These are phyloP conservation scores for Aureobasidium sp. DNA, from an alignment of 2,329 filamentous ascomycete species.

Conservation along the genomic window DNA sequence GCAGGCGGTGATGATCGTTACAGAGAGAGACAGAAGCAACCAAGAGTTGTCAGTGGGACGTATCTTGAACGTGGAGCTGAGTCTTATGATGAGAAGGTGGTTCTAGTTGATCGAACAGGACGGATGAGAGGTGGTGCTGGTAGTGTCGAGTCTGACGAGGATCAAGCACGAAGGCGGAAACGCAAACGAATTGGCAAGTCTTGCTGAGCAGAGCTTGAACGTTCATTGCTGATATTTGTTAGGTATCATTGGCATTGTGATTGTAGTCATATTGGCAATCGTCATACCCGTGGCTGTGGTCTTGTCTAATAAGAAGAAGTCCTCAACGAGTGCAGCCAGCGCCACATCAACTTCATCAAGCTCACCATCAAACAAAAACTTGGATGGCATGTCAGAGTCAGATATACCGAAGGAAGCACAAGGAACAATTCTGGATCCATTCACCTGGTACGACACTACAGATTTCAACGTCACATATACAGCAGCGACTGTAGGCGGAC, in stretches of 20 bases:
- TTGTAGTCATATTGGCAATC: conserved; percentile 38
- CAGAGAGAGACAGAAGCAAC: conserved; percentile 18
- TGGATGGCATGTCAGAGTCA: conserved; percentile 37
- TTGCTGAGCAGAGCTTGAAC: not conserved
- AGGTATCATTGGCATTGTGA: conserved; percentile 28
- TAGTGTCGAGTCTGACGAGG: conserved; percentile 25
- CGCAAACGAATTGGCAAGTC: conserved; percentile 55
- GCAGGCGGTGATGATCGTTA: conserved; percentile 17
- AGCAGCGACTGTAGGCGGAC: conserved; percentile 68
- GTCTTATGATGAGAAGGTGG: conserved; percentile 33
- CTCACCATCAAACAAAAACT: conserved; percentile 38
- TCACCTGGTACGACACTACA: conserved; percentile 80
- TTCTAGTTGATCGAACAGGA: conserved; percentile 32
- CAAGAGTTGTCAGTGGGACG: conserved; percentile 41
- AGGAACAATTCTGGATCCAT: conserved; percentile 78
- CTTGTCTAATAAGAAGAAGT: conserved; percentile 36
- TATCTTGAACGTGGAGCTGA: conserved; percentile 35
- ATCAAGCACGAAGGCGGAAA: conserved; percentile 35
- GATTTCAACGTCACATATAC: conserved; percentile 97
- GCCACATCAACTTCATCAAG: conserved; percentile 20
- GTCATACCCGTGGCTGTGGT: conserved; percentile 42
- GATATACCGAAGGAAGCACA: conserved; percentile 51
- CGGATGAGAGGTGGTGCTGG: conserved; percentile 37
- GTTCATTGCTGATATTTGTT: conserved; percentile 16
- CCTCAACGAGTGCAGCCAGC: conserved; percentile 13